Percentiles rank a stretch among this genome's conserved stretches.
phyloP scores from a whole-genome alignment of 1,284 basidiomycete genomes.

The Dichomitus squalens region DNA sequence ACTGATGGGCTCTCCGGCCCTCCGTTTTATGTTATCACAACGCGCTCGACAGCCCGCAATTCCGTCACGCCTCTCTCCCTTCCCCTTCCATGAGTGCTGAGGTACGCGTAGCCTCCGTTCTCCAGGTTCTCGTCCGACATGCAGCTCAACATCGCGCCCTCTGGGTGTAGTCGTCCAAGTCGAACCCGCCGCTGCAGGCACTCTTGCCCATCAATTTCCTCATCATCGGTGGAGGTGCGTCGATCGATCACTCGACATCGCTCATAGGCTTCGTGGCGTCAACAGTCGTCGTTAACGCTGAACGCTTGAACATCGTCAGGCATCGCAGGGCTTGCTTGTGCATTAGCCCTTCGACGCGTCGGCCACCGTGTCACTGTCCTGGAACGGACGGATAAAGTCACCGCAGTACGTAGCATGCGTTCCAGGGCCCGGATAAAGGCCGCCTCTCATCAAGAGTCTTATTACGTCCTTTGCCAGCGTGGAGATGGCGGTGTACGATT shows the following conservation, averaged over 20 bases:
- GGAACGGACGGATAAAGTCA: slow-evolving; percentile 42
- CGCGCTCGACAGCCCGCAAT: too few relatives aligned
- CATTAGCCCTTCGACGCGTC: slow-evolving; percentile 52
- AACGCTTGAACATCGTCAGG: slow-evolving; percentile 8
- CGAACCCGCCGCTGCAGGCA: slow-evolving; percentile 26
- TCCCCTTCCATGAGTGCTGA: not conserved
- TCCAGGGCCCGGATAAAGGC: not conserved
- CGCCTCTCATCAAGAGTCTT: not conserved
- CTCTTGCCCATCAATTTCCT: slow-evolving; percentile 46
- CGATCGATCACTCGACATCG: not conserved
- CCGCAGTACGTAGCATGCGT: slow-evolving; percentile 34
- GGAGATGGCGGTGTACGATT: slow-evolving; percentile 46
- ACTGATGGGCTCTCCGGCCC: not conserved
- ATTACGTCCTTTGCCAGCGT: slow-evolving; percentile 3
- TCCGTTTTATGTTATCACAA: too few relatives aligned
- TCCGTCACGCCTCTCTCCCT: not conserved
- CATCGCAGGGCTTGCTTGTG: slow-evolving; percentile 54
- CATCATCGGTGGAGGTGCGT: slow-evolving; percentile 50
- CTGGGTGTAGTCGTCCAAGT: slow-evolving; percentile 13
- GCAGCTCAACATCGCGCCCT: not conserved
- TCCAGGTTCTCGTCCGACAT: not conserved
- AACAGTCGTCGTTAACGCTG: not conserved
- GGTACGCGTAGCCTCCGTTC: not conserved
- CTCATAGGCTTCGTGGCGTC: not conserved
- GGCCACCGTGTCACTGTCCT: slow-evolving; percentile 59